Evolutionary conservation across 768 basidiomycete genomes (phyloP).

Genomic region (Scleroderma bovista): DNA sequence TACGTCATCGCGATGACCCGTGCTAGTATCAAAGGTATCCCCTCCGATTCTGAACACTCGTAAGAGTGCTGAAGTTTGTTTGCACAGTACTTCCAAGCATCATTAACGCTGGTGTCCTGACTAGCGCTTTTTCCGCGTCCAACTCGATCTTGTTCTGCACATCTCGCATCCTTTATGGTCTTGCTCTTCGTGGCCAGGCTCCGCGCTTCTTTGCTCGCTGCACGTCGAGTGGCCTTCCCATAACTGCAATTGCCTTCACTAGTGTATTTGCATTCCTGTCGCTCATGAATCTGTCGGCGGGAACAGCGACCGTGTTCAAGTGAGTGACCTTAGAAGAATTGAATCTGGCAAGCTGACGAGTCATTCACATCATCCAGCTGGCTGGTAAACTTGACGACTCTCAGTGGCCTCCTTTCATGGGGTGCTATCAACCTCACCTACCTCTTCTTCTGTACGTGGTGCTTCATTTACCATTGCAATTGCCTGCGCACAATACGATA

Average conservation of each 20-base stretch:
- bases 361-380: constrained; percentile 37
- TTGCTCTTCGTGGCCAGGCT: constrained; percentile 46
- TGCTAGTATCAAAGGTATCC: constrained; percentile 57
- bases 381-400: constrained; percentile 65
- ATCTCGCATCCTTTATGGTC: constrained; percentile 36
- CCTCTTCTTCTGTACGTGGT: constrained; percentile 56
- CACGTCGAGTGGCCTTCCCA: constrained; percentile 47
- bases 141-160: constrained; percentile 58
- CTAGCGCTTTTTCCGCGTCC: constrained; percentile 67
- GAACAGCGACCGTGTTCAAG: constrained; percentile 38
- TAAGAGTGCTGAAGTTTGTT: not conserved
- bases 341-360: not conserved
- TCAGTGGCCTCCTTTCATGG: constrained; percentile 68
- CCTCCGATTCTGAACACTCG: not conserved
- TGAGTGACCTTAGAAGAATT: constrained; percentile 7
- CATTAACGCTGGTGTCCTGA: constrained; percentile 68
- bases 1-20: constrained; percentile 75
- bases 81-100: constrained; percentile 54
- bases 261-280: constrained; percentile 42
- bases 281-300: constrained; percentile 60
- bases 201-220: constrained; percentile 46
- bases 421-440: constrained; percentile 66
- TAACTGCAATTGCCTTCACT: constrained; percentile 28
- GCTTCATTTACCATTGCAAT: not conserved
- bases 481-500: constrained; percentile 16